Conservation (phyloP, 2,329 filamentous ascomycete genomes). For the Trichoderma sp. region DNA sequence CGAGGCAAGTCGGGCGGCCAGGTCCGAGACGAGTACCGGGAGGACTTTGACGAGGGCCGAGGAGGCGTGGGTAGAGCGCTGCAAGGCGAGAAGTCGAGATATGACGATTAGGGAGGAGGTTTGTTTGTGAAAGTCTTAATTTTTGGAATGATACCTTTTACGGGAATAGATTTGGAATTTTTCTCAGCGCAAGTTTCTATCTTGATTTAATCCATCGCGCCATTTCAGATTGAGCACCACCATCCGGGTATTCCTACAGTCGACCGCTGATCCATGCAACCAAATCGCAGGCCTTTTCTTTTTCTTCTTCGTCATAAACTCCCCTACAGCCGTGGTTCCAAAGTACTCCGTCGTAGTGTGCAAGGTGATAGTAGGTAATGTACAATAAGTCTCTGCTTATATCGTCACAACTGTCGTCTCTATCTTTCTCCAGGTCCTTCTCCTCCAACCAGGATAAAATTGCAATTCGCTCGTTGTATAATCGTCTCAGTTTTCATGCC, state of each 20-base stretch:
- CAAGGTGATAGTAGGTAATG: neutral
- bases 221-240: conserved; percentile 16
- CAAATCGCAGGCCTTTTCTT: neutral
- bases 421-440: neutral
- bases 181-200: conserved; percentile 3
- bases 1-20: conserved; percentile 94
- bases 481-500: neutral
- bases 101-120: conserved; percentile 38
- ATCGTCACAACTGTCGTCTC: neutral
- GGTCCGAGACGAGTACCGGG: conserved; percentile 94
- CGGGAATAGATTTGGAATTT: neutral
- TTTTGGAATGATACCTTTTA: conserved; percentile 17
- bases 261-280: neutral
- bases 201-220: conserved; percentile 8
- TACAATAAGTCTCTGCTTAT: conserved; percentile 16
- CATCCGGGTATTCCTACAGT: conserved; percentile 27
- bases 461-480: conserved; percentile 1
- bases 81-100: conserved; percentile 49
- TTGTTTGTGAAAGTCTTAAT: neutral
- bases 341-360: conserved; percentile 5
- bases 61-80: conserved; percentile 84
- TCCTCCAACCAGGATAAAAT: neutral
- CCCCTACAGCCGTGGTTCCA: neutral
- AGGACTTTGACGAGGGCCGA: conserved; percentile 93
- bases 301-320: neutral